Evolutionary conservation across 495 filamentous ascomycete genomes (phyloP).

Genomic region (Baudoinia panamericana): DNA sequence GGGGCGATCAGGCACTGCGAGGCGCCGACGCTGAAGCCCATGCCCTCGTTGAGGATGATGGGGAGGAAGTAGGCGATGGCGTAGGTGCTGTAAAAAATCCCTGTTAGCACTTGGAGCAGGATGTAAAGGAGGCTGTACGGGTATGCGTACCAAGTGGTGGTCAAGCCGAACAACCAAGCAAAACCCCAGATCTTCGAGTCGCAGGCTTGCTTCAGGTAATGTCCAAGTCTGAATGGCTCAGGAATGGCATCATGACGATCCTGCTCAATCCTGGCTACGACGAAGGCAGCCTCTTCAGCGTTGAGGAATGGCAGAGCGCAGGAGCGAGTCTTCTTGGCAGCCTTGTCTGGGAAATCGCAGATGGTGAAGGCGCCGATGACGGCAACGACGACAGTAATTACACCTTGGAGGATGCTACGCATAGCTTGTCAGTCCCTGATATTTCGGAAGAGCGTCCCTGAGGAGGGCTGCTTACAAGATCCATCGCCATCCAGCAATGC

Average conservation of each 20-base stretch:
- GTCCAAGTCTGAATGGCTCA: conserved; percentile 37
- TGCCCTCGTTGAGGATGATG: conserved; percentile 43
- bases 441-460: background rate
- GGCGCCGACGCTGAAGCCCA: conserved; percentile 44
- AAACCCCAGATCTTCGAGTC: conserved; percentile 54
- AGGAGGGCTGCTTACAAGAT: conserved; percentile 10
- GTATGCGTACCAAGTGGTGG: conserved; percentile 35
- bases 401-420: conserved; percentile 20
- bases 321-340: conserved; percentile 1
- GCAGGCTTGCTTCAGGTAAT: conserved; percentile 36
- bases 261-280: conserved; percentile 43
- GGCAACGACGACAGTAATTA: conserved; percentile 12
- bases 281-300: conserved; percentile 36
- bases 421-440: background rate
- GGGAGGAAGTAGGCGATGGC: conserved; percentile 57
- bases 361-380: conserved; percentile 12
- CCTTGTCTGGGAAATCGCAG: conserved; percentile 19
- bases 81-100: conserved; percentile 31
- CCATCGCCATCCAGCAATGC: conserved; percentile 19
- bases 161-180: conserved; percentile 45
- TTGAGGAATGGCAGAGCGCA: conserved; percentile 13
- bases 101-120: no score
- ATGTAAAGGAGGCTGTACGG: no score
- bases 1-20: conserved; percentile 53
- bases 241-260: conserved; percentile 42